phyloP scores from a whole-genome alignment of 805 yeast genomes.

The Cyberlindnera americana region DNA sequence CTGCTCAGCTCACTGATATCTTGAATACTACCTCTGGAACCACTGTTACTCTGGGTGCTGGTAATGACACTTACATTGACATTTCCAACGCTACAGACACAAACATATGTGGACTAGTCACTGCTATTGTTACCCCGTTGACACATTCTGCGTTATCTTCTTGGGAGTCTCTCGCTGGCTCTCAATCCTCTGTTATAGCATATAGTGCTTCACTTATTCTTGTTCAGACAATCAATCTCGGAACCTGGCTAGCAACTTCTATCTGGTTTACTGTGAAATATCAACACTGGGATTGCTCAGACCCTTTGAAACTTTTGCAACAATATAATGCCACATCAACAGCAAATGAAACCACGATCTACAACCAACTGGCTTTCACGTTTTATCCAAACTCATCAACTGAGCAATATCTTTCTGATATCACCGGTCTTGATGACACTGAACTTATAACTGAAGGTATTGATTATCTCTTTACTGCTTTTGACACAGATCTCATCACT shows the following conservation, averaged over 20 bases:
- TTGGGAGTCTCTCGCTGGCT: neutral
- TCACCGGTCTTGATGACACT: neutral
- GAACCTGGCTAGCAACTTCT: conserved; percentile 1
- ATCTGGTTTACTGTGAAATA: conserved; percentile 3
- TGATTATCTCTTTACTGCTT: neutral
- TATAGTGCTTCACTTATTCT: neutral
- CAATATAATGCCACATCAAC: conserved; percentile 1
- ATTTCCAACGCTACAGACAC: conserved; percentile 2
- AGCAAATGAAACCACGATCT: neutral
- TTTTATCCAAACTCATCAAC: neutral
- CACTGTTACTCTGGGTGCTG: neutral
- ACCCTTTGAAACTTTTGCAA: neutral
- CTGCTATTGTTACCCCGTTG: neutral
- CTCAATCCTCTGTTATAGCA: neutral
- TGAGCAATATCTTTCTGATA: neutral
- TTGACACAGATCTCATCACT: conserved; percentile 1
- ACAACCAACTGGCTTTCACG: conserved; percentile 2
- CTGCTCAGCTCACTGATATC: neutral
- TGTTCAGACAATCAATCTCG: neutral
- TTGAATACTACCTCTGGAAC: neutral
- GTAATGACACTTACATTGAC: neutral
- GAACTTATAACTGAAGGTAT: neutral
- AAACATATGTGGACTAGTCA: neutral
- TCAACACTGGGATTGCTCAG: conserved; percentile 4
- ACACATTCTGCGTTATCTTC: neutral